These are phyloP conservation scores for Gelatoporia subvermispora DNA, from an alignment of 768 basidiomycete species.

Conservation along the genomic window DNA sequence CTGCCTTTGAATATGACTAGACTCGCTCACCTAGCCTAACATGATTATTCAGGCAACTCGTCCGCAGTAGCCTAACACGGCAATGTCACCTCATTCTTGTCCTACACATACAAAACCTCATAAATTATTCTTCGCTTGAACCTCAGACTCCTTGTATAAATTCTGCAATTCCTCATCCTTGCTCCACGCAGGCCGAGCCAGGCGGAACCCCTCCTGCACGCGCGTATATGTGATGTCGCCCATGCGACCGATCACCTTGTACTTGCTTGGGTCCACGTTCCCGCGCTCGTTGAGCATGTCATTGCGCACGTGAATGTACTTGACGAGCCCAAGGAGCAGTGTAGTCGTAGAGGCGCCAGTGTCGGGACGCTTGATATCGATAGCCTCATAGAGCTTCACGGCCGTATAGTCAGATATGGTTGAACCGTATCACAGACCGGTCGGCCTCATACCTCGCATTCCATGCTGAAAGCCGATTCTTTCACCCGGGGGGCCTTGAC, in stretches of 20 bases:
- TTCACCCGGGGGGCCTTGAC: constrained; percentile 38
- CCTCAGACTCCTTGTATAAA: no score
- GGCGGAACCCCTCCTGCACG: constrained; percentile 16
- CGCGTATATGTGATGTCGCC: constrained; percentile 36
- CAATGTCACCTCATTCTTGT: no score
- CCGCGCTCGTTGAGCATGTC: constrained; percentile 33
- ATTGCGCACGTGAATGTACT: constrained; percentile 37
- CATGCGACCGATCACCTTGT: constrained; percentile 31
- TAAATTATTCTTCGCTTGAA: no score
- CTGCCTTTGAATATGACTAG: no score
- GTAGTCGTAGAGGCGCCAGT: constrained; percentile 23
- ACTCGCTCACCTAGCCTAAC: no score
- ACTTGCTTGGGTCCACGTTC: constrained; percentile 30
- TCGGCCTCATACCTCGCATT: constrained; percentile 31
- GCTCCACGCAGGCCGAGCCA: constrained; percentile 16
- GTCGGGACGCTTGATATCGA: constrained; percentile 29
- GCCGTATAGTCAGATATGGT: neutral
- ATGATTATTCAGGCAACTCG: no score
- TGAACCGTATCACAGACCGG: neutral
- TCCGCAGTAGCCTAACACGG: no score
- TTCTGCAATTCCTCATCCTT: neutral
- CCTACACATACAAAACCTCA: no score
- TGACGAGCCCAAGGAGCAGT: constrained; percentile 34
- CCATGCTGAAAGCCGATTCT: constrained; percentile 46
- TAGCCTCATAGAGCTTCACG: constrained; percentile 28